phyloP scores from a whole-genome alignment of 495 filamentous ascomycete genomes.

The Lasiosphaeris hirsuta region DNA sequence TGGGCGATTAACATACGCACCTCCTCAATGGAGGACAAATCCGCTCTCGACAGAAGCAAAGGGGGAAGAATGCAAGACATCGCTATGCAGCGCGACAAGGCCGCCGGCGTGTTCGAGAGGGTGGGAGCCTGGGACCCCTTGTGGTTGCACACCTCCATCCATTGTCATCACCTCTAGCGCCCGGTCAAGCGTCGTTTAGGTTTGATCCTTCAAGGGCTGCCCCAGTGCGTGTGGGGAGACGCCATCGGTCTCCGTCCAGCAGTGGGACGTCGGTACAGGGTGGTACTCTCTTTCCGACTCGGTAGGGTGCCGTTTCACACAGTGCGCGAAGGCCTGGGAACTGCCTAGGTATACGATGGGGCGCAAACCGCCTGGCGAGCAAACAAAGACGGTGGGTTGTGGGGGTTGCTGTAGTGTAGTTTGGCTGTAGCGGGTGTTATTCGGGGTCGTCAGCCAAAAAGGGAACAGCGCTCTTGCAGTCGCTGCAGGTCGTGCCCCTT shows the following conservation, averaged over 20 bases:
- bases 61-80: too few relatives aligned
- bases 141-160: too few relatives aligned
- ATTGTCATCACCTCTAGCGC: not conserved
- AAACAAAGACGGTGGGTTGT: not conserved
- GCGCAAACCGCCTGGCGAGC: not conserved
- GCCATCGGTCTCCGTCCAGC: not conserved
- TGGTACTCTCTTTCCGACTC: not conserved
- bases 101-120: not conserved
- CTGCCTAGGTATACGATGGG: not conserved
- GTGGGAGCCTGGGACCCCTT: too few relatives aligned
- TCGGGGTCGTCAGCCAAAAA: too few relatives aligned
- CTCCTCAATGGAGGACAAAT: too few relatives aligned
- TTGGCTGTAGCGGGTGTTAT: too few relatives aligned
- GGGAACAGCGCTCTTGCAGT: too few relatives aligned
- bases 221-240: constrained; percentile 3
- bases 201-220: not conserved
- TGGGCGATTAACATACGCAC: too few relatives aligned
- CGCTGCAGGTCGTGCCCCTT: too few relatives aligned
- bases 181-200: not conserved
- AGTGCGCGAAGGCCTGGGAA: not conserved
- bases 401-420: not conserved
- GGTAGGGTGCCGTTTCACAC: not conserved
- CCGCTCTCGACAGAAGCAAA: too few relatives aligned
- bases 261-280: not conserved
- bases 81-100: not conserved